Evolutionary conservation across 495 filamentous ascomycete genomes (phyloP), one percentile per base, ranked within the genome.

Genomic region (Podospora comata): DNA sequence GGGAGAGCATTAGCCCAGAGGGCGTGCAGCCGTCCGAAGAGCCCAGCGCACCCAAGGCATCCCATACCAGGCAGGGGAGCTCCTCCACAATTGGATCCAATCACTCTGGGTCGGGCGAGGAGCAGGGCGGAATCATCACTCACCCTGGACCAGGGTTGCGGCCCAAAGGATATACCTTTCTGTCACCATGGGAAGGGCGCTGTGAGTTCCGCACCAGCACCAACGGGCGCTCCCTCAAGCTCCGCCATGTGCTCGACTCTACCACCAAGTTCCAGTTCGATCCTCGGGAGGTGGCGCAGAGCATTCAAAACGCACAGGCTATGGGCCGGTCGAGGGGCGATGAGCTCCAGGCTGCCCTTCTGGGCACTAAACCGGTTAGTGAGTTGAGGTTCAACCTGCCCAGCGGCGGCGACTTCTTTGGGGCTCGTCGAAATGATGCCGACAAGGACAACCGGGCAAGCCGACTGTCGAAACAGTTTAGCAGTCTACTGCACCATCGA

Each of bases 321-420:
- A 57, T 74, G 39, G 79, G 75, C 1, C 70, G 76, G 55, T 69
- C 73, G 28, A 62, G 78, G 2, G 68, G 71, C 9, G 75, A 74
- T 5, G 71, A 73, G 60, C 48, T 78, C 19, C 53, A 72, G 0
- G 70, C 74, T 1, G 77, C 67, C 0, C 48, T 79, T 5, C 32
- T 72, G 16, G 78, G 75, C 19, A 75, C 78, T 13, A 83, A 86
- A n/a, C 81, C 84, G 0, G 86, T 94, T 11, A 94, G 92, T 74
- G 93, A 97, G 78, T 79, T 97, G 65, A 87, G 93, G 44, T 97
- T 96, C 84, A 97, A 96, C 77, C 85, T 92, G 0, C 92, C 92
- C 0, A 63, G 34, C 32, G 58, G 83, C 11, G 73, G 73, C 53
- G 74, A 79, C 28, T 26, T 81, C 1, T 76, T 76, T 32, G 66